These are phyloP conservation scores for Adansonia gregorii DNA, from an alignment of 441 rosid species.

Conservation along the genomic window DNA sequence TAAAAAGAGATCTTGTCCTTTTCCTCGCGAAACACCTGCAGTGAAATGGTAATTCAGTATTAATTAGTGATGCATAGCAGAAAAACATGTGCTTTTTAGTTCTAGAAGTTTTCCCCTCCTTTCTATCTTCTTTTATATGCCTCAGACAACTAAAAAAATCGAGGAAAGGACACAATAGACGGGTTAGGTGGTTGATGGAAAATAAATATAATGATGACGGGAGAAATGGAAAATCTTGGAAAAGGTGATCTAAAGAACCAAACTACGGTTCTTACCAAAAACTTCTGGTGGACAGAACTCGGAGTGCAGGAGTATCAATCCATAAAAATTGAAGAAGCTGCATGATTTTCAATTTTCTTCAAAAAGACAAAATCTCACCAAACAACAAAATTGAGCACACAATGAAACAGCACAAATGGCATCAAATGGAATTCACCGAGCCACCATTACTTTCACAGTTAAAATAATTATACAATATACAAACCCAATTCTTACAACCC, in stretches of 20 bases:
- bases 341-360: background rate
- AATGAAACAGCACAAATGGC: slow-evolving; percentile 8
- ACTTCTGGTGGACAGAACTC: slow-evolving; percentile 2
- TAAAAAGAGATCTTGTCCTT: slow-evolving; percentile 89
- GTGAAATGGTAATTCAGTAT: slow-evolving; percentile 19
- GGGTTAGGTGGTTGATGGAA: background rate
- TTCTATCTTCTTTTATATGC: background rate
- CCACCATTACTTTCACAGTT: background rate
- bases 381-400: background rate
- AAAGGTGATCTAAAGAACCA: background rate
- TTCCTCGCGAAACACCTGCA: slow-evolving; percentile 94
- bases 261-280: background rate
- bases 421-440: background rate
- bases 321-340: slow-evolving; percentile 6
- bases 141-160: background rate
- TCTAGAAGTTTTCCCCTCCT: background rate
- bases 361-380: background rate
- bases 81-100: background rate
- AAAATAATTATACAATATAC: background rate
- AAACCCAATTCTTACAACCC: slow-evolving; percentile 10
- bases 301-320: background rate
- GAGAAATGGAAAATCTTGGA: background rate
- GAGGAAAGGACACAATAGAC: background rate
- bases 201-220: slow-evolving; percentile 4
- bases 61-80: background rate